These are phyloP conservation scores for Nephelium lappaceum DNA, from an alignment of 345 rosid genomes.

Conservation along the genomic window DNA sequence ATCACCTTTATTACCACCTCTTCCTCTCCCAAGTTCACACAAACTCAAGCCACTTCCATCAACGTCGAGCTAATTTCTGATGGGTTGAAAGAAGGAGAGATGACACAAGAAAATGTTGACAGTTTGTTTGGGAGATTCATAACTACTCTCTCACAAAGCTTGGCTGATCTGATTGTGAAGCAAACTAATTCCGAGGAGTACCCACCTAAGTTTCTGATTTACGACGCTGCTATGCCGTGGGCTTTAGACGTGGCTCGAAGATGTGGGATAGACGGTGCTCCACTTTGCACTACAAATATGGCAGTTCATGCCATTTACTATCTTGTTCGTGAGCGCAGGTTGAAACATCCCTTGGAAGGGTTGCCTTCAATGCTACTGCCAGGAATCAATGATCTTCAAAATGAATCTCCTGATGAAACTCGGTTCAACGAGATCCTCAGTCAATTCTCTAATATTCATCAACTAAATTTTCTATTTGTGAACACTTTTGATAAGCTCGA, in stretches of 20 bases:
- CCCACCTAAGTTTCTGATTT: conserved; percentile 28
- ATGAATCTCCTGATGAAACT: not conserved
- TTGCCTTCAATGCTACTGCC: not conserved
- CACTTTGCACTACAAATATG: conserved; percentile 37
- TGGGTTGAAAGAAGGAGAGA: conserved; percentile 22
- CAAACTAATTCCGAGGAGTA: not conserved
- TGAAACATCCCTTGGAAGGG: not conserved
- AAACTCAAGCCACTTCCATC: conserved; percentile 8
- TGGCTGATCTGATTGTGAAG: conserved; percentile 18
- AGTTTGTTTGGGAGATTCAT: conserved; percentile 1
- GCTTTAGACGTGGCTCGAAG: conserved; percentile 28
- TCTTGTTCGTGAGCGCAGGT: not conserved
- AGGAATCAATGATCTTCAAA: not conserved
- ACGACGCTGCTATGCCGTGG: conserved; percentile 39
- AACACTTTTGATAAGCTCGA: not conserved
- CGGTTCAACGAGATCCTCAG: not conserved
- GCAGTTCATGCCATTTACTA: conserved; percentile 26
- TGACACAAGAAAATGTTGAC: not conserved
- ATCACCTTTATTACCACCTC: conserved; percentile 20
- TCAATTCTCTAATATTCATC: not conserved
- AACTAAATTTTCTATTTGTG: no score
- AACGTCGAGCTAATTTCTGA: conserved; percentile 22
- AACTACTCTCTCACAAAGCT: not conserved
- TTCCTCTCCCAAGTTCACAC: conserved; percentile 5
- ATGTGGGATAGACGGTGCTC: conserved; percentile 20